Evolutionary conservation across 1,284 basidiomycete species (phyloP).

Genomic region (Malassezia obtusa): DNA sequence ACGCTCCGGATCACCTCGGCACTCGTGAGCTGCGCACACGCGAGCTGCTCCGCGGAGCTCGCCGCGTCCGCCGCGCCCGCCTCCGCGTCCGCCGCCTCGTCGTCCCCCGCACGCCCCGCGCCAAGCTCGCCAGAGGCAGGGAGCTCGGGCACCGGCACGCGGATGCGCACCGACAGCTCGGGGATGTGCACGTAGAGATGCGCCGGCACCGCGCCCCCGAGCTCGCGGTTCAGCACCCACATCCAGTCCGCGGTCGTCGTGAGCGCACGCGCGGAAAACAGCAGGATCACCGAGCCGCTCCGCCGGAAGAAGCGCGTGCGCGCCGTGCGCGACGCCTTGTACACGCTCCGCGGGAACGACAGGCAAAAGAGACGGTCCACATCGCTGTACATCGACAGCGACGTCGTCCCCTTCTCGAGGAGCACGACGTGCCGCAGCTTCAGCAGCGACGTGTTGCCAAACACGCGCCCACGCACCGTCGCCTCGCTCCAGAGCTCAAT

Average conservation of each 20-base stretch:
- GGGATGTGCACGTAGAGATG: slow-evolving; percentile 53
- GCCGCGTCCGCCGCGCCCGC: not conserved
- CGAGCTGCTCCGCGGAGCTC: not conserved
- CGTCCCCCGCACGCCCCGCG: not conserved
- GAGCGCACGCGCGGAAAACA: slow-evolving; percentile 59
- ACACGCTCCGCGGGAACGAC: slow-evolving; percentile 48
- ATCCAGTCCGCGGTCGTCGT: slow-evolving; percentile 69
- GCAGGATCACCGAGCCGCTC: slow-evolving; percentile 63
- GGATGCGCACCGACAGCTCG: slow-evolving; percentile 56
- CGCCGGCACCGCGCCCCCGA: slow-evolving; percentile 53
- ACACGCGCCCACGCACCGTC: slow-evolving; percentile 21
- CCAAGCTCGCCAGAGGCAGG: not conserved
- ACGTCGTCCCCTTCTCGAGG: slow-evolving; percentile 56
- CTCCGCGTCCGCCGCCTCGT: not conserved
- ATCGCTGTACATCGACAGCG: slow-evolving; percentile 67
- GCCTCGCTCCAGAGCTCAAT: slow-evolving; percentile 71
- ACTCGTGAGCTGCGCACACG: not conserved
- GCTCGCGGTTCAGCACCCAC: slow-evolving; percentile 66
- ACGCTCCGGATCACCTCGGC: not conserved
- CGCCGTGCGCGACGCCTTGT: slow-evolving; percentile 52
- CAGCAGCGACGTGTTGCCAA: slow-evolving; percentile 45
- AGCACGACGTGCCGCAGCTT: slow-evolving; percentile 63
- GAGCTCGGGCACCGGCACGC: slow-evolving; percentile 56
- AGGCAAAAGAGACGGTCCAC: slow-evolving; percentile 70
- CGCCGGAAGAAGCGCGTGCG: slow-evolving; percentile 43